phyloP scores from a whole-genome alignment of 352 stramenopile species.

The Phytophthora constricta region DNA sequence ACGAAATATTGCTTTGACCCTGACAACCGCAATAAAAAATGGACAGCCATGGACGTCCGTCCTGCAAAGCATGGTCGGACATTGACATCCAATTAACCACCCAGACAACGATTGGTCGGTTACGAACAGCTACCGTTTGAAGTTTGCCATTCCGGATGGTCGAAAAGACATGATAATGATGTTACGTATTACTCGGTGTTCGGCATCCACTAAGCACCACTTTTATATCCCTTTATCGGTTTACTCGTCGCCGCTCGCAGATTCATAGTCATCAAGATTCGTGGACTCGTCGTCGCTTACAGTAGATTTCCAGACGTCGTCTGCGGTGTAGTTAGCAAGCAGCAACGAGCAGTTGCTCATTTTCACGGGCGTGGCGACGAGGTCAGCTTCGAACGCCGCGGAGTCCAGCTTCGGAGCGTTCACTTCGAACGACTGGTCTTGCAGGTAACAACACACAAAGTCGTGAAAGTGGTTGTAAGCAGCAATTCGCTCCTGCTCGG shows the following conservation, averaged over 20 bases:
- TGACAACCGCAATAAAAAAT: no score
- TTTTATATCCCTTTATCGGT: neutral
- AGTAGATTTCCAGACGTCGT: neutral
- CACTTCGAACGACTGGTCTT: neutral
- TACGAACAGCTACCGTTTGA: no score
- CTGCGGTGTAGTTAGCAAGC: neutral
- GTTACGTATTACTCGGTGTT: no score
- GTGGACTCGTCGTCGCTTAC: neutral
- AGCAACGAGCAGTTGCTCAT: constrained; percentile 2
- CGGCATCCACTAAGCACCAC: neutral
- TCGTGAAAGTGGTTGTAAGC: constrained; percentile 3
- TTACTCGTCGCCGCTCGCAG: neutral
- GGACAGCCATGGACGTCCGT: no score
- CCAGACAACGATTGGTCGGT: no score
- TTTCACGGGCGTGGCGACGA: neutral
- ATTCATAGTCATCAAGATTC: neutral
- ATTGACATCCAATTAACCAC: no score
- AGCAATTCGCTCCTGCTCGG: neutral
- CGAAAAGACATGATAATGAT: neutral
- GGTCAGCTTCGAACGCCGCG: neutral
- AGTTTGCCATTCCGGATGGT: no score
- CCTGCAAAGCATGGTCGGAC: no score
- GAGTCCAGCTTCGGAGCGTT: neutral
- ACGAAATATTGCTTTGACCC: no score
- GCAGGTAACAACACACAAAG: constrained; percentile 3